These are phyloP conservation scores for Rhizopogon vulgaris DNA, from an alignment of 768 basidiomycete genomes.

Conservation along the genomic window DNA sequence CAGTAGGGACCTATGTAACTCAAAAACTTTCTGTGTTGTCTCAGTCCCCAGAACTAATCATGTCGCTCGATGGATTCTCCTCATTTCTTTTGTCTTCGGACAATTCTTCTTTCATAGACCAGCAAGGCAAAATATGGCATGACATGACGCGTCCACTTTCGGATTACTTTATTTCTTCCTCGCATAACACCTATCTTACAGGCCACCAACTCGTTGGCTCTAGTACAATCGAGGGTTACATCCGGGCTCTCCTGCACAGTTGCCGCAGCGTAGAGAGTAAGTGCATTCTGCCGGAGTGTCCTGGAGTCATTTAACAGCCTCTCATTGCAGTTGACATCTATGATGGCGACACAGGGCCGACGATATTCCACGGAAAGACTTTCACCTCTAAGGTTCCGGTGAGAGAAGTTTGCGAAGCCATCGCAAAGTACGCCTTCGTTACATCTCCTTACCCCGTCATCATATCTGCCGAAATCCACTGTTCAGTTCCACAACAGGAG, in stretches of 20 bases:
- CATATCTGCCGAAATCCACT: slow-evolving; percentile 91
- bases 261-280: slow-evolving; percentile 92
- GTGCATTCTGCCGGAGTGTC: slow-evolving; percentile 22
- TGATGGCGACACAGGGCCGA: slow-evolving; percentile 79
- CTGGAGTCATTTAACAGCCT: neutral
- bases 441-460: slow-evolving; percentile 89
- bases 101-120: slow-evolving; percentile 56
- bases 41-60: slow-evolving; percentile 11
- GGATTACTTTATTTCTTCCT: slow-evolving; percentile 85
- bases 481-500: slow-evolving; percentile 72
- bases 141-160: slow-evolving; percentile 87
- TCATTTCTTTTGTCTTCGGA: slow-evolving; percentile 77
- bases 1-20: neutral
- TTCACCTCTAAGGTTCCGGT: slow-evolving; percentile 79
- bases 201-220: slow-evolving; percentile 84
- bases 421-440: slow-evolving; percentile 85
- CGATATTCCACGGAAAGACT: slow-evolving; percentile 87
- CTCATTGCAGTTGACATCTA: slow-evolving; percentile 74
- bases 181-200: slow-evolving; percentile 89
- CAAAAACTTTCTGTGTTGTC: neutral
- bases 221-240: slow-evolving; percentile 89
- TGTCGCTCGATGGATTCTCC: slow-evolving; percentile 62
- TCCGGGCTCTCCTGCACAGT: slow-evolving; percentile 80
- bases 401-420: slow-evolving; percentile 76
- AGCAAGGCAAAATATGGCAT: slow-evolving; percentile 52